These are phyloP conservation scores for Paramecium primaurelia DNA, from an alignment of 73 alveolate genomes.

Conservation along the genomic window DNA sequence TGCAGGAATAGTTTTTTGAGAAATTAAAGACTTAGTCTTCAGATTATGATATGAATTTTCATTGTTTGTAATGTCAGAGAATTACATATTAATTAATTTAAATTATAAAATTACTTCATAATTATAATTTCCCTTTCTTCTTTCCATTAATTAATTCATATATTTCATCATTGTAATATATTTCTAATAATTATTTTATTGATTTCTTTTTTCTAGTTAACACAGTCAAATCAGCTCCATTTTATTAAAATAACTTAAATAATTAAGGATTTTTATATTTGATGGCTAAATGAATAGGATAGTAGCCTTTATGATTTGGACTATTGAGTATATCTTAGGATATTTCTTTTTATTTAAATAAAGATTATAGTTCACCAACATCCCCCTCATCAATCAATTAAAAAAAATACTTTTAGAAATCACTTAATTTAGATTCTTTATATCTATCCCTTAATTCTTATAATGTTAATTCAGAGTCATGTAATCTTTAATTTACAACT, in stretches of 20 bases:
- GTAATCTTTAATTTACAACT: background rate
- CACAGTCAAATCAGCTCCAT: conserved; percentile 23
- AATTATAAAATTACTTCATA: background rate
- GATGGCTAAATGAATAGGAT: background rate
- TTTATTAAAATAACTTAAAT: background rate
- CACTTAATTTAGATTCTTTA: background rate
- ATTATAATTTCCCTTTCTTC: background rate
- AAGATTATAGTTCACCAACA: background rate
- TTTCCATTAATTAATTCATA: background rate
- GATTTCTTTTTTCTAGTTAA: background rate
- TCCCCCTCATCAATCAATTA: conserved; percentile 9
- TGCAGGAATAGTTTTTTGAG: background rate
- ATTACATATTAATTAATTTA: background rate
- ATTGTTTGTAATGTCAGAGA: background rate
- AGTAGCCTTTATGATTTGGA: conserved; percentile 1
- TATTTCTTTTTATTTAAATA: background rate
- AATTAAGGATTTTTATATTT: background rate
- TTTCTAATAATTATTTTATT: background rate
- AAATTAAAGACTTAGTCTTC: background rate
- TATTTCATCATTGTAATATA: conserved; percentile 1
- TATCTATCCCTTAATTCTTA: background rate
- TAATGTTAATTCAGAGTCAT: background rate
- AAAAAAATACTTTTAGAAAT: background rate
- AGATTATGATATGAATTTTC: background rate
- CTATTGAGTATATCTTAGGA: background rate